phyloP scores from a whole-genome alignment of 2,329 filamentous ascomycete species.

The Botrytis cinerea region DNA sequence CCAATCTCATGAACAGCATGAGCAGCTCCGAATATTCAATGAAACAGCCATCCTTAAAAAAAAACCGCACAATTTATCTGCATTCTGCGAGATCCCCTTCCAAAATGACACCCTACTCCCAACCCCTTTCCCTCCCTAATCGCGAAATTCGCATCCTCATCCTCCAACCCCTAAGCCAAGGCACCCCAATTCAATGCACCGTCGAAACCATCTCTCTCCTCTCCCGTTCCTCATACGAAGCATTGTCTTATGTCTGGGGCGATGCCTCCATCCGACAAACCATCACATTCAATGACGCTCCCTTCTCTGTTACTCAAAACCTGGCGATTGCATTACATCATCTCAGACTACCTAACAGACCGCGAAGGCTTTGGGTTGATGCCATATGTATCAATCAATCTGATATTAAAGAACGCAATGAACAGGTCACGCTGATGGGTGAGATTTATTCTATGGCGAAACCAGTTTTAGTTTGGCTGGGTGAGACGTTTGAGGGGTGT shows the following conservation, averaged over 20 bases:
- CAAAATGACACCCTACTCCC: not conserved
- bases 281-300: conserved; percentile 9
- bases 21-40: not conserved
- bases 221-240: conserved; percentile 19
- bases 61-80: not conserved
- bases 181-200: not conserved
- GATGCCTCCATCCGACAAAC: not conserved
- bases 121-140: not conserved
- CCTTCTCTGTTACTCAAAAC: conserved; percentile 20
- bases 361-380: conserved; percentile 25
- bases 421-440: conserved; percentile 32
- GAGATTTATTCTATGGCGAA: conserved; percentile 30
- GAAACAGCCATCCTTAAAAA: not conserved
- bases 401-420: conserved; percentile 25
- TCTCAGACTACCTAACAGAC: not conserved
- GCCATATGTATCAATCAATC: conserved; percentile 32
- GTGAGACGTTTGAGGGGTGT: not conserved
- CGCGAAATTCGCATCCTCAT: conserved; percentile 1
- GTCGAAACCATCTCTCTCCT: conserved; percentile 20
- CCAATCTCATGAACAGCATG: not conserved
- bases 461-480: conserved; percentile 20
- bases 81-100: not conserved
- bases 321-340: conserved; percentile 19
- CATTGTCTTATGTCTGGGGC: conserved; percentile 26
- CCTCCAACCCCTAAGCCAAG: not conserved